Percentiles rank a stretch among this genome's conserved stretches.
Conservation (phyloP, 148 eudicot genomes). For the Vaccinium vitisidaea region DNA sequence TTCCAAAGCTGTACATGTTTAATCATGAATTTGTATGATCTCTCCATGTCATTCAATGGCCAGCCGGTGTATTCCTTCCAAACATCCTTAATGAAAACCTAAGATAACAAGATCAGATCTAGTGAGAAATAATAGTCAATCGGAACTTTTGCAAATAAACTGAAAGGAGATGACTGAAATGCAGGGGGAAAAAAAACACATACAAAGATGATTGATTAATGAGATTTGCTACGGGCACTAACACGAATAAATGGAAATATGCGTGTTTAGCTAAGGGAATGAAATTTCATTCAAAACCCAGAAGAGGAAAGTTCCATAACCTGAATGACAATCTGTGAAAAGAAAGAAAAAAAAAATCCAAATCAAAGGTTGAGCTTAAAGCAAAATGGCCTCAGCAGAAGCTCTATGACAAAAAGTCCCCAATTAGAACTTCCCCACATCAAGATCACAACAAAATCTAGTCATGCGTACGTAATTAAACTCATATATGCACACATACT, state of each 20-base stretch:
- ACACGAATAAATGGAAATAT: neutral
- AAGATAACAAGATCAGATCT: slow-evolving; percentile 14
- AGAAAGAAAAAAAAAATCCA: neutral
- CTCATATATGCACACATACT: neutral
- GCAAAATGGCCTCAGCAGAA: neutral
- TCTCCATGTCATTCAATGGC: slow-evolving; percentile 95
- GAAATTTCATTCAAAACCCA: neutral
- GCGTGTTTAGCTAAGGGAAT: neutral
- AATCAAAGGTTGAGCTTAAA: neutral
- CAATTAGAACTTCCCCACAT: neutral
- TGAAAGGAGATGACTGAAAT: neutral
- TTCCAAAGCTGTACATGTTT: slow-evolving; percentile 94
- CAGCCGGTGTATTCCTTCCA: slow-evolving; percentile 98
- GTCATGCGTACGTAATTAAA: neutral
- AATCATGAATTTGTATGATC: slow-evolving; percentile 94
- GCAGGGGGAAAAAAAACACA: neutral
- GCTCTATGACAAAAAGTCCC: neutral
- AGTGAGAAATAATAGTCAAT: neutral
- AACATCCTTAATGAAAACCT: slow-evolving; percentile 94
- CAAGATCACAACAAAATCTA: neutral
- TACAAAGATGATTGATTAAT: no score
- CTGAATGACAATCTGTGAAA: neutral
- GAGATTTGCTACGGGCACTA: no score
- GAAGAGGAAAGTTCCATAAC: neutral
- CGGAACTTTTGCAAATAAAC: neutral